Percentiles rank a stretch among this genome's conserved stretches.
phyloP scores from a whole-genome alignment of 2,329 filamentous ascomycete genomes.

The Aspergillus floridensis region DNA sequence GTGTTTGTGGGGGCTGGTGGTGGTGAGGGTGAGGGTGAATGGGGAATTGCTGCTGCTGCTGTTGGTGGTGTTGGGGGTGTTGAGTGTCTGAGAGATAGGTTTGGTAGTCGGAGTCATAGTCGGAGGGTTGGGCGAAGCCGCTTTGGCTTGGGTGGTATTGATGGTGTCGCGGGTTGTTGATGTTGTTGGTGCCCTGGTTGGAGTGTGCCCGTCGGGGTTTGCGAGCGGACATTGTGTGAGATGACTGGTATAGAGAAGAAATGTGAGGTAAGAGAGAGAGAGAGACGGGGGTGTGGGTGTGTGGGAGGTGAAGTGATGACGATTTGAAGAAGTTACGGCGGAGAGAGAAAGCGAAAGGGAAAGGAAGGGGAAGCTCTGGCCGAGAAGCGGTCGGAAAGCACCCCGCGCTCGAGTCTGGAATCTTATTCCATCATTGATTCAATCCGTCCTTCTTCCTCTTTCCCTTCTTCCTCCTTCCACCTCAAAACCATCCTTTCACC shows the following conservation, averaged over 20 bases:
- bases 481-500: neutral
- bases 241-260: neutral
- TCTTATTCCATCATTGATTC: neutral
- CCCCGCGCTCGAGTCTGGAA: constrained; percentile 2
- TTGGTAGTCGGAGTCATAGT: constrained; percentile 66
- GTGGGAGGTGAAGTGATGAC: neutral
- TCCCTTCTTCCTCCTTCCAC: neutral
- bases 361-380: constrained; percentile 10
- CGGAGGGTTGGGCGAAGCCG: constrained; percentile 35
- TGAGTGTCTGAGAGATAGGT: constrained; percentile 45
- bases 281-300: neutral
- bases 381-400: constrained; percentile 18
- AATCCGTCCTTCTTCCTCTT: neutral
- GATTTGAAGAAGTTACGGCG: neutral
- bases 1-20: too few relatives aligned
- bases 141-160: constrained; percentile 19
- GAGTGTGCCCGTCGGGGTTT: constrained; percentile 34
- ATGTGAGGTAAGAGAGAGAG: neutral
- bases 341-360: neutral
- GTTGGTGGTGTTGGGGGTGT: constrained; percentile 15
- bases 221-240: constrained; percentile 30
- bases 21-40: constrained; percentile 34
- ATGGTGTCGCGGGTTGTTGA: constrained; percentile 16
- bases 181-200: constrained; percentile 17
- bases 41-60: constrained; percentile 21